A percentile compares a stretch with the other conserved stretches of the same genome.
phyloP scores from a whole-genome alignment of 2,329 filamentous ascomycete genomes.

The Didymella pomorum region DNA sequence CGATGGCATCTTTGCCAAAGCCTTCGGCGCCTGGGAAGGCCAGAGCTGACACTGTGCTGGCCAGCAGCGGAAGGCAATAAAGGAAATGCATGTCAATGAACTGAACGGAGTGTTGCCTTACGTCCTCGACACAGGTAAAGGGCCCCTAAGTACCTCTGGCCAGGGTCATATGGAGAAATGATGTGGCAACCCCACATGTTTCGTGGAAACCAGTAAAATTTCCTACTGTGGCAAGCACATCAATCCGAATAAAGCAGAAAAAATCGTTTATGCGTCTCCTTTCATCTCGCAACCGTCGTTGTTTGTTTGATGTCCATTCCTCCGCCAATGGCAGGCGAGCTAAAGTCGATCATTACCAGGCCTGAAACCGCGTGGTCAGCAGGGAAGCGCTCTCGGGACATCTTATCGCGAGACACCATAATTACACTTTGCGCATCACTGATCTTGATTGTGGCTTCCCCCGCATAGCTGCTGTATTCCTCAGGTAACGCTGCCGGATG shows the following conservation, averaged over 20 bases:
- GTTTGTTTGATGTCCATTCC: slow-evolving; percentile 8
- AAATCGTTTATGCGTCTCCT: not conserved
- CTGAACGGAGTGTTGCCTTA: not conserved
- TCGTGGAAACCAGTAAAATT: not conserved
- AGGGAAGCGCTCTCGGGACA: slow-evolving; percentile 4
- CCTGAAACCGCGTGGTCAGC: slow-evolving; percentile 10
- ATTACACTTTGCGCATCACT: not conserved
- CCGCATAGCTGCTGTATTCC: not conserved
- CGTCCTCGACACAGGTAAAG: not conserved
- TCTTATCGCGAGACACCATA: slow-evolving; percentile 6
- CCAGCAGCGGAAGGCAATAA: slow-evolving; percentile 28
- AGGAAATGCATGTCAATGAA: slow-evolving; percentile 26
- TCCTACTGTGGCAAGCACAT: not conserved
- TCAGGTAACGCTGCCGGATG: too few species aligned
- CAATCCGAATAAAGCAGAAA: not conserved
- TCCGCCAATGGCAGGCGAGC: slow-evolving; percentile 14
- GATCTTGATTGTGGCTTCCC: not conserved
- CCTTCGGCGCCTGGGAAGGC: slow-evolving; percentile 63
- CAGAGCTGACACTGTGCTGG: slow-evolving; percentile 31
- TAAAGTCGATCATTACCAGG: slow-evolving; percentile 13
- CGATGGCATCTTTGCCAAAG: slow-evolving; percentile 58
- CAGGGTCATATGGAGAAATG: not conserved
- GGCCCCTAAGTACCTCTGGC: not conserved
- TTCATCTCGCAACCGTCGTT: slow-evolving; percentile 10
- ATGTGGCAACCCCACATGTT: slow-evolving; percentile 2